phyloP scores from a whole-genome alignment of 805 yeast species.

The Candida namnaoensis region DNA sequence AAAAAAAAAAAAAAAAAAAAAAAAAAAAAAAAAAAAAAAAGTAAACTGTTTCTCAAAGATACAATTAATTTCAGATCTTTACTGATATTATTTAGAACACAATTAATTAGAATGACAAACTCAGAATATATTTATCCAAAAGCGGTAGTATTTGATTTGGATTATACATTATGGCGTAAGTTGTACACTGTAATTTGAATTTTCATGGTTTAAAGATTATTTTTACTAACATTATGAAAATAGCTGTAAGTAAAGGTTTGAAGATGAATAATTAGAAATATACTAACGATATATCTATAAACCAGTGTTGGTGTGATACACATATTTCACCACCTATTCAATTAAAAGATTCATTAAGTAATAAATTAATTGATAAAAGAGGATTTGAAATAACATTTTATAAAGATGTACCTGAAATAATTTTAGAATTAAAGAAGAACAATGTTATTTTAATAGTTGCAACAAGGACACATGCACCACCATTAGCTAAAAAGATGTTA shows the following conservation, averaged over 20 bases:
- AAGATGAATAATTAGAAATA: too few relatives aligned
- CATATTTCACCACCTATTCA: slow-evolving; percentile 52
- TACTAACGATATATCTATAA: too few relatives aligned
- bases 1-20: too few relatives aligned
- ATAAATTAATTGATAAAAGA: slow-evolving; percentile 34
- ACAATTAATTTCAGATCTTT: too few relatives aligned
- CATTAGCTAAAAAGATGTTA: slow-evolving; percentile 61
- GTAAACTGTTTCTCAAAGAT: too few relatives aligned
- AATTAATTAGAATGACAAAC: too few relatives aligned
- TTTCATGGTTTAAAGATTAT: too few relatives aligned
- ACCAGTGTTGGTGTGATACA: slow-evolving; percentile 66
- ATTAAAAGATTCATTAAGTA: slow-evolving; percentile 16
- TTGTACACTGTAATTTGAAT: too few relatives aligned
- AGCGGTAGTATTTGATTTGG: slow-evolving; percentile 66
- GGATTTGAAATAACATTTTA: slow-evolving; percentile 54
- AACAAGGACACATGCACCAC: slow-evolving; percentile 71
- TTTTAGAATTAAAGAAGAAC: slow-evolving; percentile 39
- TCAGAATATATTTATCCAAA: too few relatives aligned
- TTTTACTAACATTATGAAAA: too few relatives aligned
- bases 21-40: too few relatives aligned
- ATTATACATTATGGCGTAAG: slow-evolving; percentile 63
- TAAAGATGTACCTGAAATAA: slow-evolving; percentile 58
- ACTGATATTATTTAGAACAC: too few relatives aligned
- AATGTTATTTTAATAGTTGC: slow-evolving; percentile 57
- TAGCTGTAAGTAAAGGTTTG: slow-evolving; percentile 6